Base-by-base conservation (phyloP, 139 green algal species). In the Ulvella scutata region DNA sequence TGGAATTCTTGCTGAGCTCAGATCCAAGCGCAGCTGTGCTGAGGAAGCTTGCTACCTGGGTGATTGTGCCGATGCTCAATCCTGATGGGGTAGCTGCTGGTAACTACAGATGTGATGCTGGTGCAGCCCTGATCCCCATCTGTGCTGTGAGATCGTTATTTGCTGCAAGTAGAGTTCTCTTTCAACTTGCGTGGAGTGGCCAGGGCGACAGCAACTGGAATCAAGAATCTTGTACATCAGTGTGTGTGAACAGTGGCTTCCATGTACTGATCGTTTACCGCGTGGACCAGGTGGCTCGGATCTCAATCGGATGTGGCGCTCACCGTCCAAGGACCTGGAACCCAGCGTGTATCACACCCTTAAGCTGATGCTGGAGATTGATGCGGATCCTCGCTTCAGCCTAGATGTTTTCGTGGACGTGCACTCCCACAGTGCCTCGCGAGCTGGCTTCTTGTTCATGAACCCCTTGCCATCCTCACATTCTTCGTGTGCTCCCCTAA, bases 21-120 rank as follows among this genome's bases (percentile, higher is more conserved):
- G 28, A 72, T 7, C n/a, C 72, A 2, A 43, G 72, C 28, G 80
- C 80, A 31, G 20, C 39, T 6, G 29, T 51, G 35, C 73, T 81
- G 43, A 72, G 80, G 3, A 43, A 35, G 2, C 26, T 33, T 3
- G 60, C 61, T 38, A 79, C 75, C 23, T 77, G 73, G 38, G 36
- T 84, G 28, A 40, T 84, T 20, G 59, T 82, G 2, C 80, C 80
- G n/a, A 84, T 84, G 80, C 80, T 84, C 28, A 84, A 81, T 43
- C 80, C 80, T 34, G 80, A 84, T 62, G 80, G 80, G 2, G 74
- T 79, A 3, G 81, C 79, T 36, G 38, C 81, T 2, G 80, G 80
- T 29, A 81, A 84, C 72, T 84, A 84, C 67, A 36, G 75, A 10
- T 44, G 34, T 38, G 74, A 73, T 44, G 31, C 43, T 20, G 44